Base-by-base conservation (phyloP, 2,329 filamentous ascomycete genomes). In the Helicocarpus griseus region DNA sequence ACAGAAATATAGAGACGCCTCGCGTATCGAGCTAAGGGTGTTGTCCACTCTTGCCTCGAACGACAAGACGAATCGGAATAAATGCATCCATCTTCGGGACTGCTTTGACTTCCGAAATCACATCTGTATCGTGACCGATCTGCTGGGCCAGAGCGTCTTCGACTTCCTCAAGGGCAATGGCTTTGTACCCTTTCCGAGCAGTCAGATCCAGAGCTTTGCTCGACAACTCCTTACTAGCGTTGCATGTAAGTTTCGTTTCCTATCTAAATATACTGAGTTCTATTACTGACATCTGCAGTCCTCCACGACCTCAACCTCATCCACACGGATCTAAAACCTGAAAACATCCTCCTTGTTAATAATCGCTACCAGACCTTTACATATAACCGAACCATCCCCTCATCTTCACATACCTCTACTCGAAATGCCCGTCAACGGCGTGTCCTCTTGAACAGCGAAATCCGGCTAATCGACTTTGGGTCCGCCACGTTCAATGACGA, bases 101-200 rank as follows among this genome's bases (percentile, higher is more conserved):
- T 96, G 89, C 69, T 98, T 98, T 71, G 93, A 98, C 70, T 98
- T 88, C 73, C 82, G 90, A 45, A 93, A 94, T 52, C 93, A 98
- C 65, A 97, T 98, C 60, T 98, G 93, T 76, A 86, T 86, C 54
- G 82, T 86, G 60, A 86, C 82, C 13, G 82, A 85, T 65, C 71
- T 86, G 14, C 80, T 97, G 29, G 91, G 91, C 45, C 91, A 96
- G 65, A 97, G 91, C 62, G 91, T 98, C 49, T 98, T 98, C 66
- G 93, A 98, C 71, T 98, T 98, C 61, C 77, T 98, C 45, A 98
- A 98, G 73, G 84, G 85, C 63, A 97, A 97, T 65, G 80, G 82
- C 57, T 98, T 98, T 65, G 89, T 95, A 17, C 93, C 93, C 0
- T 98, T 98, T 64, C 93, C 93, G 11, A 97, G 94, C 75, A 96